Percentiles rank a stretch among this genome's conserved stretches.
These are phyloP conservation scores for Alternaria novae-zelandiae DNA, from an alignment of 2,329 filamentous ascomycete species.

Conservation along the genomic window DNA sequence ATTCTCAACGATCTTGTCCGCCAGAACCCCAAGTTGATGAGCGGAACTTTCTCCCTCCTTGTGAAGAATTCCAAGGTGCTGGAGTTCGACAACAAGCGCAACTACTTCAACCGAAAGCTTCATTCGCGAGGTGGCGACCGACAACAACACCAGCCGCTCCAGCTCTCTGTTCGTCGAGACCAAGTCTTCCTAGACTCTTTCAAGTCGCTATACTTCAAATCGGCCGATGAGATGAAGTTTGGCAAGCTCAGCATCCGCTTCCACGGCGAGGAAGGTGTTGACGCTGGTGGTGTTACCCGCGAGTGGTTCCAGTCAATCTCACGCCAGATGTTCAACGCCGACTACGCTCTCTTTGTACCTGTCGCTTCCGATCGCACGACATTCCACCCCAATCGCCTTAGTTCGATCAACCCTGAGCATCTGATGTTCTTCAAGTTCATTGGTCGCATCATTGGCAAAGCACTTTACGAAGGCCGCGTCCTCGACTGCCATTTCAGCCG, in stretches of 20 bases:
- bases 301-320: conserved; percentile 99
- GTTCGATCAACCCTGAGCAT: conserved; percentile 93
- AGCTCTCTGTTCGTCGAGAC: conserved; percentile 88
- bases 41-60: conserved; percentile 91
- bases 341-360: conserved; percentile 94
- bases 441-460: conserved; percentile 96
- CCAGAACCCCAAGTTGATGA: conserved; percentile 98
- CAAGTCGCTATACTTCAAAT: conserved; percentile 97
- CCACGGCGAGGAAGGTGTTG: conserved; percentile 95
- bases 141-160: conserved; percentile 76
- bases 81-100: conserved; percentile 99
- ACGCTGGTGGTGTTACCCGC: conserved; percentile 94
- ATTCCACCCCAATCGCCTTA: conserved; percentile 96
- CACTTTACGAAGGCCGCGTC: conserved; percentile 92
- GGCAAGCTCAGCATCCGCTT: conserved; percentile 98
- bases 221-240: conserved; percentile 96
- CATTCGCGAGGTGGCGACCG: conserved; percentile 73
- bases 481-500: conserved; percentile 99
- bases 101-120: conserved; percentile 95
- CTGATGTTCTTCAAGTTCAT: conserved; percentile 99
- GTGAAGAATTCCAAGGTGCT: conserved; percentile 99
- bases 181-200: conserved; percentile 98
- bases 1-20: conserved; percentile 97
- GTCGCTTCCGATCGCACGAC: conserved; percentile 97
- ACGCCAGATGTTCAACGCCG: conserved; percentile 97